These are phyloP conservation scores for Penicillium maclennaniae DNA, from an alignment of 495 filamentous ascomycete genomes.

Conservation along the genomic window DNA sequence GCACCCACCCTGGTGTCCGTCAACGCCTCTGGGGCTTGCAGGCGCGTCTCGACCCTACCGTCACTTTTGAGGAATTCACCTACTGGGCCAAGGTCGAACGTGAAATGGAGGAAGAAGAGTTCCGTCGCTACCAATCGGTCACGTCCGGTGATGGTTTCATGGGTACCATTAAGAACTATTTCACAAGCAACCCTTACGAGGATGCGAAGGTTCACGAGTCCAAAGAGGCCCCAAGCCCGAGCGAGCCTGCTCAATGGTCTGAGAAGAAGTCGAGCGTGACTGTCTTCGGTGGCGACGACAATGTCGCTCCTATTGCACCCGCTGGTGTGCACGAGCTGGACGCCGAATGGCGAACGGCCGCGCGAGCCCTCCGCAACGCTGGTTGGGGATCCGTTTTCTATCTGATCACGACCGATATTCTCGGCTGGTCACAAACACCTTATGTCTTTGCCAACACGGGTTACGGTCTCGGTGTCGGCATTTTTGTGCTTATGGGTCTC, in stretches of 20 bases:
- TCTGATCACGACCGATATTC: conserved; percentile 60
- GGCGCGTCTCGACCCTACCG: conserved; percentile 24
- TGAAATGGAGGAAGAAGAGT: conserved; percentile 16
- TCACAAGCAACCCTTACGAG: neutral
- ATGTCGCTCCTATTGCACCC: too few relatives aligned
- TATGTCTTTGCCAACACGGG: conserved; percentile 28
- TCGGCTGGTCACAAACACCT: conserved; percentile 45
- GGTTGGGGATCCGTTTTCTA: conserved; percentile 52
- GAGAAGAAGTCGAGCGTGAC: neutral
- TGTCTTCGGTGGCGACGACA: too few relatives aligned
- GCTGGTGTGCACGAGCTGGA: neutral
- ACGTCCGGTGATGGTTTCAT: neutral
- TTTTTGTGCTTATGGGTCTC: conserved; percentile 18
- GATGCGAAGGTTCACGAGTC: neutral
- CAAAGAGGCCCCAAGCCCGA: too few relatives aligned
- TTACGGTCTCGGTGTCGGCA: conserved; percentile 22
- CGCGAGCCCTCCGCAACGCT: conserved; percentile 45
- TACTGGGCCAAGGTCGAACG: conserved; percentile 33
- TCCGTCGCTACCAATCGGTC: neutral
- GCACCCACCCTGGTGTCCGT: conserved; percentile 23
- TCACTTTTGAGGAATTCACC: conserved; percentile 34
- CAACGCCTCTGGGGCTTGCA: conserved; percentile 36
- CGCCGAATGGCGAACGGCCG: conserved; percentile 33
- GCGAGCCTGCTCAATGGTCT: neutral
- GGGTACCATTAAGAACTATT: neutral